phyloP scores from a whole-genome alignment of 768 basidiomycete genomes.

The Termitomyces sp. region DNA sequence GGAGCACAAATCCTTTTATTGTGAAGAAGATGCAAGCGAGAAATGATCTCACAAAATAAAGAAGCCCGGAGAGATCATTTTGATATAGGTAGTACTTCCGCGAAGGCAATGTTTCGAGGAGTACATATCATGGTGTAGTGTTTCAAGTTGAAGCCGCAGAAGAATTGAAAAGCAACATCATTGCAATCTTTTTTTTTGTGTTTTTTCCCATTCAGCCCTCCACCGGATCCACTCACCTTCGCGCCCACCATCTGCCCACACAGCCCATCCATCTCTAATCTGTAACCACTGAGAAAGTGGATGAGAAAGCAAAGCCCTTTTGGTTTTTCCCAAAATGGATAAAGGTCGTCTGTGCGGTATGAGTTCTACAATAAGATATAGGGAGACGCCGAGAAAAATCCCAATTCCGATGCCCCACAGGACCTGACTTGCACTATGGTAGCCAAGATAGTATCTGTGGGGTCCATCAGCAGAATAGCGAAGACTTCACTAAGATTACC shows the following conservation, averaged over 20 bases:
- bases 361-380: conserved; percentile 57
- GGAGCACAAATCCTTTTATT: no score
- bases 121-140: not conserved
- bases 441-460: conserved; percentile 62
- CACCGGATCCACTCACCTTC: conserved; percentile 70
- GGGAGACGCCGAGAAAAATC: conserved; percentile 41
- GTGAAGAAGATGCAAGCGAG: no score
- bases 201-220: conserved; percentile 53
- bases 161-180: conserved; percentile 5
- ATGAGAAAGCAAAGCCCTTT: conserved; percentile 49
- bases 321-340: conserved; percentile 49
- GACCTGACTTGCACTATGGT: conserved; percentile 73
- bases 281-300: conserved; percentile 62
- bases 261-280: conserved; percentile 77
- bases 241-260: conserved; percentile 77
- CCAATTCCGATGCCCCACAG: conserved; percentile 75
- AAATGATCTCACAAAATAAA: no score
- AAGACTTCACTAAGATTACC: conserved; percentile 7
- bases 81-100: no score
- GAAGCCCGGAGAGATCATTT: no score
- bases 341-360: conserved; percentile 52
- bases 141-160: not conserved
- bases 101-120: not conserved
- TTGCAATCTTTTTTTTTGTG: conserved; percentile 18
- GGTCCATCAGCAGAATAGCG: not conserved